Evolutionary conservation across 768 basidiomycete genomes (phyloP).

Genomic region (Auricularia auricula-judae): DNA sequence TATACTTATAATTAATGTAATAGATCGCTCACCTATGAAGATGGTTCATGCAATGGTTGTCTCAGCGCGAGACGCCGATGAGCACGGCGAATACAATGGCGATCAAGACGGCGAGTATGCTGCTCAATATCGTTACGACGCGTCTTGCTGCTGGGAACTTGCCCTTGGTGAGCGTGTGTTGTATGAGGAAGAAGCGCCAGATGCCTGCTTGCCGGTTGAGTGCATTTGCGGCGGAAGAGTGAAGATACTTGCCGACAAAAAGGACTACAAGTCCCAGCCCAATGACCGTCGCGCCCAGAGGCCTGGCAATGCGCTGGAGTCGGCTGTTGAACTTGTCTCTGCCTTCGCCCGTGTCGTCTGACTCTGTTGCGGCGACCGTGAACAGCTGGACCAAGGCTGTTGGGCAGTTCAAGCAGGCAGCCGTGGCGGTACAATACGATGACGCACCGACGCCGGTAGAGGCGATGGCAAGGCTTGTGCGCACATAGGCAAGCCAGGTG

Average conservation of each 20-base stretch:
- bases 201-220: constrained; percentile 25
- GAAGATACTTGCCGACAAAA: constrained; percentile 30
- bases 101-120: constrained; percentile 29
- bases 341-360: constrained; percentile 1
- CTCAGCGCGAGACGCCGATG: constrained; percentile 17
- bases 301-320: constrained; percentile 29
- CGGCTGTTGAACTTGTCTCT: constrained; percentile 1
- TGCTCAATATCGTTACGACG: constrained; percentile 30
- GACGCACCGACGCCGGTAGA: constrained; percentile 47
- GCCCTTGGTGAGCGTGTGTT: constrained; percentile 37
- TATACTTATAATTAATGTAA: not conserved
- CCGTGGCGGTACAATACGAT: not conserved
- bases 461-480: constrained; percentile 52
- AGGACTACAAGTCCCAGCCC: constrained; percentile 37
- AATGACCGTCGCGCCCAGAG: constrained; percentile 41
- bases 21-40: too few relatives aligned
- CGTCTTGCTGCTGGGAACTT: constrained; percentile 44
- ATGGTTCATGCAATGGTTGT: not conserved
- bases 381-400: constrained; percentile 50
- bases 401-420: not conserved
- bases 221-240: not conserved
- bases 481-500: constrained; percentile 52
- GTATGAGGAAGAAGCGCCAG: constrained; percentile 42
- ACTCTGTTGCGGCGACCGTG: constrained; percentile 20
- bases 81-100: constrained; percentile 33